A percentile compares a stretch with the other conserved stretches of the same genome.
Conservation (phyloP, 768 basidiomycete species). For the Mycena metata region DNA sequence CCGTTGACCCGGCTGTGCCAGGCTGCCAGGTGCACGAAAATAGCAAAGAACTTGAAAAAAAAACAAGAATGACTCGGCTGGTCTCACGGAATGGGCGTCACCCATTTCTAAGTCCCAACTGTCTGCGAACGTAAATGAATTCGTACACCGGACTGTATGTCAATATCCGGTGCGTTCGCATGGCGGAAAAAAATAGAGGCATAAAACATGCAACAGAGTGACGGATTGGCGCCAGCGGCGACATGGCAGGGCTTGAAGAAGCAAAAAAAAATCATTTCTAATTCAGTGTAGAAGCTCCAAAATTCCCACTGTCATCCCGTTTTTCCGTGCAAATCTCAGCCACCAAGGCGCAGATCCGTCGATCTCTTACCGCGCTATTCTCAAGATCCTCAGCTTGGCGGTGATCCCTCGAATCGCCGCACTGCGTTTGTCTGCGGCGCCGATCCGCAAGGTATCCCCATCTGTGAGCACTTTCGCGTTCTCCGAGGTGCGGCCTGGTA, state of each 20-base stretch:
- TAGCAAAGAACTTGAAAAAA: neutral
- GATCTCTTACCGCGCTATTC: neutral
- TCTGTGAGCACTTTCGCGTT: slow-evolving; percentile 1
- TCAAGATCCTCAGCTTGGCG: neutral
- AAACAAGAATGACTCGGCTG: neutral
- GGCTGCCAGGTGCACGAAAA: slow-evolving; percentile 1
- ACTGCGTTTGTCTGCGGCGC: neutral
- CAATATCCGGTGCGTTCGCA: neutral
- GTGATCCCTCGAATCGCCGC: slow-evolving; percentile 4
- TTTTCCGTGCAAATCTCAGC: neutral
- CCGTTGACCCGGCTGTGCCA: neutral
- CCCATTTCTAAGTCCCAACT: neutral
- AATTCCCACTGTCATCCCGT: neutral
- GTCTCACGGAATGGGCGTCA: neutral
- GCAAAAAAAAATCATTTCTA: neutral
- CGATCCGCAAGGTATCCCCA: slow-evolving; percentile 1
- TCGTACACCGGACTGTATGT: neutral
- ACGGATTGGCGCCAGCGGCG: neutral
- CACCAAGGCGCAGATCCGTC: neutral
- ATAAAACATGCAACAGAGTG: neutral
- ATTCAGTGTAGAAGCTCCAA: neutral
- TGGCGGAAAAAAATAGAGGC: neutral
- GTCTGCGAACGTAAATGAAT: neutral
- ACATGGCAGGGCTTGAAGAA: neutral
- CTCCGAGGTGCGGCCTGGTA: neutral